Evolutionary conservation across 2,329 filamentous ascomycete species (phyloP).

Genomic region (Davidsoniella neocaledoniae): DNA sequence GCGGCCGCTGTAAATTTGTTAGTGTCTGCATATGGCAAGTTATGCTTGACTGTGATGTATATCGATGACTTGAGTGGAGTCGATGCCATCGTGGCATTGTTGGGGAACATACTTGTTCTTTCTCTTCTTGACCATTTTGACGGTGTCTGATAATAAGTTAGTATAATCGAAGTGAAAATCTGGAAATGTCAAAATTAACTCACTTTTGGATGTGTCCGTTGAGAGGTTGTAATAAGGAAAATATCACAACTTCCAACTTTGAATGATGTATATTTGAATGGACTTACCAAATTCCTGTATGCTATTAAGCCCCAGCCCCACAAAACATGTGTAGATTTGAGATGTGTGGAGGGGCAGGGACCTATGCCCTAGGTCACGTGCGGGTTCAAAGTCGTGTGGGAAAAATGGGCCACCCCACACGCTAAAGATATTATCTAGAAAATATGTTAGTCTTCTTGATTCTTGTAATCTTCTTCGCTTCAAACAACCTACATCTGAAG

Average conservation of each 20-base stretch:
- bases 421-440: too few species aligned
- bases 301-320: slow-evolving; percentile 4
- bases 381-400: not conserved
- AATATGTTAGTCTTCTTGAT: slow-evolving; percentile 16
- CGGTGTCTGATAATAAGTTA: slow-evolving; percentile 33
- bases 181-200: slow-evolving; percentile 9
- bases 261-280: slow-evolving; percentile 3
- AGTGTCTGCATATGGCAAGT: not conserved
- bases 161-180: slow-evolving; percentile 15
- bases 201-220: slow-evolving; percentile 13
- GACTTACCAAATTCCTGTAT: slow-evolving; percentile 1
- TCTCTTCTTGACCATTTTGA: slow-evolving; percentile 57
- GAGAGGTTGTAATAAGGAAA: slow-evolving; percentile 10
- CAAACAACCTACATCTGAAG: slow-evolving; percentile 30
- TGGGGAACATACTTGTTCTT: slow-evolving; percentile 41
- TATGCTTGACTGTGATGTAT: slow-evolving; percentile 13
- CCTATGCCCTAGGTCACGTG: slow-evolving; percentile 14
- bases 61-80: not conserved
- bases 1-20: slow-evolving; percentile 50
- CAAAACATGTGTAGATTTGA: slow-evolving; percentile 1
- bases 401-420: slow-evolving; percentile 11
- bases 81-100: not conserved
- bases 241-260: slow-evolving; percentile 2
- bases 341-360: slow-evolving; percentile 12
- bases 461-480: slow-evolving; percentile 18